Percentiles rank a stretch among this genome's conserved stretches.
Conservation (phyloP, 2,329 filamentous ascomycete species). For the Trichoderma lentiforme region DNA sequence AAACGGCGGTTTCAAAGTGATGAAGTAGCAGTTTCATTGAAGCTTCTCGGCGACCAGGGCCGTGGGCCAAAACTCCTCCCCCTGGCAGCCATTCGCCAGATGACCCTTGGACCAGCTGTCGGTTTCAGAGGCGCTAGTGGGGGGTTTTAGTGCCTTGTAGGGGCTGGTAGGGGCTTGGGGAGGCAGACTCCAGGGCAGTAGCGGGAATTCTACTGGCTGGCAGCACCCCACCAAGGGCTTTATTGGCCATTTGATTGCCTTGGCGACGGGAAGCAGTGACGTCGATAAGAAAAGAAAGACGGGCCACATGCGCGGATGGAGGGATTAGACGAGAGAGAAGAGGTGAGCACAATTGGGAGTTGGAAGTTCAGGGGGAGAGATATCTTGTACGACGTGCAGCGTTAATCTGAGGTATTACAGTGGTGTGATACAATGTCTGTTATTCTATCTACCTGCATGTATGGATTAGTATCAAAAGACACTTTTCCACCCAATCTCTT, state of each 20-base stretch:
- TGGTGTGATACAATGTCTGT: not conserved
- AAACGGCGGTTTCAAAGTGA: constrained; percentile 15
- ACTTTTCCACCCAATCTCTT: not conserved
- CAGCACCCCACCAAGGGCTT: constrained; percentile 2
- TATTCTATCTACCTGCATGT: not conserved
- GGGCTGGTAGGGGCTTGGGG: constrained; percentile 8
- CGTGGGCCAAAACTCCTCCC: not conserved
- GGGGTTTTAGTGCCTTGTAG: constrained; percentile 8
- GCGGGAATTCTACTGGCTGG: constrained; percentile 4
- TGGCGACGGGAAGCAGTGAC: constrained; percentile 17
- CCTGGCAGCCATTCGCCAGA: not conserved
- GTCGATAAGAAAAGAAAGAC: constrained; percentile 4
- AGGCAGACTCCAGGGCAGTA: not conserved
- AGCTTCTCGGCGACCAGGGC: constrained; percentile 1
- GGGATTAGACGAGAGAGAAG: not conserved
- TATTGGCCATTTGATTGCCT: not conserved
- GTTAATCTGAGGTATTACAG: not conserved
- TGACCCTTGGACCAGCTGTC: constrained; percentile 13
- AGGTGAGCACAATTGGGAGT: not conserved
- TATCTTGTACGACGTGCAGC: not conserved
- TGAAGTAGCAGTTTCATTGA: constrained; percentile 15
- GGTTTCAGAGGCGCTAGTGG: constrained; percentile 19
- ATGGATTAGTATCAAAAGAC: not conserved
- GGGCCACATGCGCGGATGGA: not conserved
- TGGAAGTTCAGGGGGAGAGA: not conserved